Evolutionary conservation across 805 yeast species (phyloP).

Genomic region (Wickerhamomyces hampshirensis): DNA sequence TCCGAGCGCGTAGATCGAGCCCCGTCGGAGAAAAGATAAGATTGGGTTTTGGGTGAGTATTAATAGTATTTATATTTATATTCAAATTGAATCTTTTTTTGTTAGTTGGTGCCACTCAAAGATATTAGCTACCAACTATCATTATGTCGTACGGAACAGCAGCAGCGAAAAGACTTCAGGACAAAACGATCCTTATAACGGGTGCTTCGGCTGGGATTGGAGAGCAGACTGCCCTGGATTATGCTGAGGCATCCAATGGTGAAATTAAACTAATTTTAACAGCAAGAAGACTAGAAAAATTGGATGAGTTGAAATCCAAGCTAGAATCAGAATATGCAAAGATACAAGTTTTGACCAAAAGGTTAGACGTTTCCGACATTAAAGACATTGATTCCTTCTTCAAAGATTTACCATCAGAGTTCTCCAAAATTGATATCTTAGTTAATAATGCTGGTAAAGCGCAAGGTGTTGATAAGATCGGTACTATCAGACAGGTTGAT

Average conservation of each 20-base stretch:
- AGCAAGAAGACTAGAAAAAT: constrained; percentile 69
- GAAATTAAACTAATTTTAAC: constrained; percentile 63
- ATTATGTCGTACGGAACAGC: constrained; percentile 61
- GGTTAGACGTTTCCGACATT: constrained; percentile 55
- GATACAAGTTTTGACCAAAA: constrained; percentile 39
- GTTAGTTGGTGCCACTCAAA: too few relatives aligned
- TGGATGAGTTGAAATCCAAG: constrained; percentile 44
- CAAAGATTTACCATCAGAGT: constrained; percentile 47
- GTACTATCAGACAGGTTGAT: constrained; percentile 58
- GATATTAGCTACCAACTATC: too few relatives aligned
- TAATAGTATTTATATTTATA: too few relatives aligned
- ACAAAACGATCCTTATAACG: constrained; percentile 76
- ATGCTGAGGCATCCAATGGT: constrained; percentile 76
- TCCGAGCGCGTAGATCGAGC: too few relatives aligned
- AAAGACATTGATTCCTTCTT: constrained; percentile 49
- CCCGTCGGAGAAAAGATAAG: too few relatives aligned
- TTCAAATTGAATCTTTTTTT: too few relatives aligned
- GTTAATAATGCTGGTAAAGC: constrained; percentile 80
- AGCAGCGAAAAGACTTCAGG: constrained; percentile 77
- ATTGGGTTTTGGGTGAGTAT: too few relatives aligned
- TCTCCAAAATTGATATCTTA: constrained; percentile 57
- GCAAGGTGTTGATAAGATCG: constrained; percentile 73
- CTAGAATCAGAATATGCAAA: constrained; percentile 42
- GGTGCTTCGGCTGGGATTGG: constrained; percentile 98
- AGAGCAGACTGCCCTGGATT: constrained; percentile 84